Evolutionary conservation across 805 yeast species (phyloP), one percentile per base, ranked within the genome.

Genomic region (Candida ovalis): DNA sequence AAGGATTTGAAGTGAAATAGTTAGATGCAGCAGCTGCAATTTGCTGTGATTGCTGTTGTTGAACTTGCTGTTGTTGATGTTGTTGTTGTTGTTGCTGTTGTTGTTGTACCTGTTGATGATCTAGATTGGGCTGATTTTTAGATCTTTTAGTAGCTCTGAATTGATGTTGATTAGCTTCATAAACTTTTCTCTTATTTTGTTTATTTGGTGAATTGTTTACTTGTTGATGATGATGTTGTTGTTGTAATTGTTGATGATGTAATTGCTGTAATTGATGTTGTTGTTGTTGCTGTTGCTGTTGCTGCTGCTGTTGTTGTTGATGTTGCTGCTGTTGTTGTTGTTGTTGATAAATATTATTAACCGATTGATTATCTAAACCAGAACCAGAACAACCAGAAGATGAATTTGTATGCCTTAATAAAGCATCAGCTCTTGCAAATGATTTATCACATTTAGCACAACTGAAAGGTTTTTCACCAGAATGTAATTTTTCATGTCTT

Each of bases 351-450:
- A 17, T 43, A 21, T 17, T 35, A 18, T 17, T 35, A 6, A 35
- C 38, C 6, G 38, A 35, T 8, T 35, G 38, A 18, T 35, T 35
- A 35, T 35, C 38, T 17, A 35, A 5, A 13, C 12, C 22, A 9
- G 38, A 21, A 32, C 45, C 52, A 4, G 58, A 42, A 44, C 70
- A 66, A 8, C 67, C 69, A 3, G 62, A 45, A 4, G 62, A 53
- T 1, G 69, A 62, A 41, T 84, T 80, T 40, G 71, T 69, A 60
- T 87, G 96, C 51, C 96, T 71, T 3, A 81, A 75, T 24, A 87
- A 70, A 0, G 95, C 90, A 64, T 87, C 96, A 1, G 82, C 81
- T 30, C 96, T 69, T 1, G 92, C 87, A 66, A 87, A 87, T 38
- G 73, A 68, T 41, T 85, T 73, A 15, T 77, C 76, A 67, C 95